phyloP scores from a whole-genome alignment of 1,284 basidiomycete species.

The Lignosus rhinocerotis region DNA sequence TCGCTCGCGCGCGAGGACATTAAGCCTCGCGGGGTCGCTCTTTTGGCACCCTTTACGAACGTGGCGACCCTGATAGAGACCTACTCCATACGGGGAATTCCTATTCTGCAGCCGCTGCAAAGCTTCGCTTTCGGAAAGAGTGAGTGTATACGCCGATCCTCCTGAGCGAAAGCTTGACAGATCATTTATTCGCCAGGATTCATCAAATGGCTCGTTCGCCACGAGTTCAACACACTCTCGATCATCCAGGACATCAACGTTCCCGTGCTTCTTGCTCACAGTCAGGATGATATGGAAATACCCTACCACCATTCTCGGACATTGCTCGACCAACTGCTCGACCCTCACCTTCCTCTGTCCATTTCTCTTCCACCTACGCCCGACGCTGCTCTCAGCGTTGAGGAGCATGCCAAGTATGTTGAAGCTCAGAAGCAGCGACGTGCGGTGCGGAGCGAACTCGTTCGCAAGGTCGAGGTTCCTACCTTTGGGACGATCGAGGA shows the following conservation, averaged over 20 bases:
- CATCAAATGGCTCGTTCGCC: slow-evolving; percentile 55
- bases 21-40: slow-evolving; percentile 60
- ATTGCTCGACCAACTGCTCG: slow-evolving; percentile 71
- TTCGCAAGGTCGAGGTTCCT: slow-evolving; percentile 47
- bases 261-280: slow-evolving; percentile 78
- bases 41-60: slow-evolving; percentile 80
- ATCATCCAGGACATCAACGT: slow-evolving; percentile 53
- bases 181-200: slow-evolving; percentile 42
- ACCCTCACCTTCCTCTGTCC: slow-evolving; percentile 57
- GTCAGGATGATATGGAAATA: slow-evolving; percentile 82
- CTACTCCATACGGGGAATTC: slow-evolving; percentile 70
- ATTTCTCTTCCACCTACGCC: slow-evolving; percentile 39
- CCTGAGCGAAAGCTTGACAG: not conserved
- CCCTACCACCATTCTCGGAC: slow-evolving; percentile 73
- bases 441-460: slow-evolving; percentile 43
- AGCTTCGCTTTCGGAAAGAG: slow-evolving; percentile 71
- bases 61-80: slow-evolving; percentile 67
- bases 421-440: slow-evolving; percentile 27
- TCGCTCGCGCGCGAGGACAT: slow-evolving; percentile 56
- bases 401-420: slow-evolving; percentile 25
- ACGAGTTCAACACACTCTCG: slow-evolving; percentile 67
- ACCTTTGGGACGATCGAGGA: slow-evolving; percentile 62
- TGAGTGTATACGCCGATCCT: slow-evolving; percentile 40
- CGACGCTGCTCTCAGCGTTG: slow-evolving; percentile 19
- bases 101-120: slow-evolving; percentile 70